These are phyloP conservation scores for Smallanthus sonchifolius DNA, from an alignment of 129 eudicot species.

Conservation along the genomic window DNA sequence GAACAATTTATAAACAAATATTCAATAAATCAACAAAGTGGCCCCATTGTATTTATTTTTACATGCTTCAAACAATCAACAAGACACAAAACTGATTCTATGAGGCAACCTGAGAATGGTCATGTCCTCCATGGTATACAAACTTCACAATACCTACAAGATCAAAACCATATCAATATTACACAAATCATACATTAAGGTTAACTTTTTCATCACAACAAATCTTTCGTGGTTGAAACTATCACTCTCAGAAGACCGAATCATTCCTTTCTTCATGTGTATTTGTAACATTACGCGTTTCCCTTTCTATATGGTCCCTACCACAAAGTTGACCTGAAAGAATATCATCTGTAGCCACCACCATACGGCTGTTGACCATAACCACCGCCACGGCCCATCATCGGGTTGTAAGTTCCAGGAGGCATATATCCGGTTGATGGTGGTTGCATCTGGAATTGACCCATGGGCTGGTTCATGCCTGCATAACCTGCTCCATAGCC, in stretches of 20 bases:
- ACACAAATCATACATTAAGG: conserved; percentile 32
- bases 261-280: neutral
- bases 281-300: neutral
- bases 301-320: conserved; percentile 5
- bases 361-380: conserved; percentile 86
- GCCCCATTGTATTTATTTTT: neutral
- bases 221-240: neutral
- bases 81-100: conserved; percentile 28
- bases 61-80: conserved; percentile 20
- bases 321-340: neutral
- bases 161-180: conserved; percentile 18
- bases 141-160: conserved; percentile 32
- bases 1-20: neutral
- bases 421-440: conserved; percentile 53
- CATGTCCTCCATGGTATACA: conserved; percentile 41
- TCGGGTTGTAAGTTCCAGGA: conserved; percentile 61
- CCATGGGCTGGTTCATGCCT: conserved; percentile 48
- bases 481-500: conserved; percentile 45
- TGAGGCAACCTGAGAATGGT: conserved; percentile 43
- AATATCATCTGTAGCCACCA: conserved; percentile 51
- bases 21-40: neutral
- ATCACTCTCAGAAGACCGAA: neutral
- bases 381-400: conserved; percentile 73
- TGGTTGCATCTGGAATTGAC: conserved; percentile 58
- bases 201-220: conserved; percentile 11